Evolutionary conservation across 2,329 filamentous ascomycete species (phyloP), one percentile per base, ranked within the genome.

Genomic region (Basipetospora chlamydospora): DNA sequence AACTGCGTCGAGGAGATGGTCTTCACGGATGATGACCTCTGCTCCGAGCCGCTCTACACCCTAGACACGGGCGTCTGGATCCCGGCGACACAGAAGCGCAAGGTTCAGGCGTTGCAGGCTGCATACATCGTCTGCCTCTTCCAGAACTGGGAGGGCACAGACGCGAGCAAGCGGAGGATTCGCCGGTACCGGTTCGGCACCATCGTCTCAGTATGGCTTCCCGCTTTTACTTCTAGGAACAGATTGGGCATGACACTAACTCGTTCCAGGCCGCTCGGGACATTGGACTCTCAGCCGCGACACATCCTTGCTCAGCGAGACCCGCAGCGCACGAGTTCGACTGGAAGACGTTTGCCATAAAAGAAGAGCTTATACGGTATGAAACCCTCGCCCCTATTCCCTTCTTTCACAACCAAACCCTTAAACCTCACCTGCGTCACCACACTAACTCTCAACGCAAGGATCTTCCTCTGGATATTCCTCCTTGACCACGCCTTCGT

Each of bases 61-160:
- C 22, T 33, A 7, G 36, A 38, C 22, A 33, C 38, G 6, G 30
- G 38, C 20, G 34, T 44, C 5, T 26, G 41, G 5, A 43, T 44
- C 20, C 36, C 41, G 3, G 35, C 40, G 0, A 45, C 39, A 33
- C 40, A 33, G 29, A 38, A 45, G 12, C 44, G 40, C 11, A 57
- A 52, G 36, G 41, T 58, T 0, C 51, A 56, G 31, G 48, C 53
- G 2, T 46, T 59, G 1, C 56, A 59, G 30, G 56, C 54, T 1
- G 50, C 56, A 4, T 58, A 52, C 22, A 45, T 55, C 26, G 55
- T 59, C 6, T 58, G 55, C 34, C 43, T 58, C 4, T 57, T 51
- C 33, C 56, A 59, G 35, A 59, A 57, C 33, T 59, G 56, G 56
- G 54, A 59, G 39, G 56, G 56, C 0, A 44, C 44, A 1, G 51